Evolutionary conservation across 2,329 filamentous ascomycete genomes (phyloP).

Genomic region (Davidsoniella neocaledoniae): DNA sequence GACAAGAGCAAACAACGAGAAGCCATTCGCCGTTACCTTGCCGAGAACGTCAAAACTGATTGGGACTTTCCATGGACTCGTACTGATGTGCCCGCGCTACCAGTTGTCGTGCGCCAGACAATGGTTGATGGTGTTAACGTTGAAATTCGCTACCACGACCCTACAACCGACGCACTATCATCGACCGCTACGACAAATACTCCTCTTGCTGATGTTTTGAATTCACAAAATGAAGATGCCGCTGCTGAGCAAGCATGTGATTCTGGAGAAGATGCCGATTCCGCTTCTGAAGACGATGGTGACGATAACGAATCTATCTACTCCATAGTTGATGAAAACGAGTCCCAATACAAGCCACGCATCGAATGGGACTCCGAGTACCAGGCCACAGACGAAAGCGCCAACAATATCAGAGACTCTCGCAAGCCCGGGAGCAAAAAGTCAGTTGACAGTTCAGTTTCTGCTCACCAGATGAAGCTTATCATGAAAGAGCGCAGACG

Average conservation of each 20-base stretch:
- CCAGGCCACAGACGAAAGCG: not conserved
- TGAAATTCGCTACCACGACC: constrained; percentile 11
- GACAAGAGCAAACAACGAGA: constrained; percentile 48
- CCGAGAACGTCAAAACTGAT: constrained; percentile 37
- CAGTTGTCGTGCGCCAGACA: constrained; percentile 7
- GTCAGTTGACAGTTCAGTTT: not conserved
- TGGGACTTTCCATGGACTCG: constrained; percentile 44
- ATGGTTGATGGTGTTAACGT: constrained; percentile 2
- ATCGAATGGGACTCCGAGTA: constrained; percentile 35
- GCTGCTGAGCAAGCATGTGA: not conserved
- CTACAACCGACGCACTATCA: constrained; percentile 5
- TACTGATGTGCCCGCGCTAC: constrained; percentile 13
- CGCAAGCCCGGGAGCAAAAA: not conserved
- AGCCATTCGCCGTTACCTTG: constrained; percentile 39
- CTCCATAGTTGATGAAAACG: constrained; percentile 40
- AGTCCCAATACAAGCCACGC: constrained; percentile 31
- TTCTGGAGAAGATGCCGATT: constrained; percentile 3
- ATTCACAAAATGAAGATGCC: not conserved
- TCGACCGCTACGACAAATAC: not conserved
- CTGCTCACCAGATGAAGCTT: not conserved
- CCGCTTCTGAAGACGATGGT: constrained; percentile 16
- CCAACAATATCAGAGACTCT: not conserved
- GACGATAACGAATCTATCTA: constrained; percentile 35
- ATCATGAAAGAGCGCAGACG: constrained; percentile 33
- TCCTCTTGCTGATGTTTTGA: constrained; percentile 6